Evolutionary conservation across 495 filamentous ascomycete genomes (phyloP).

Genomic region (Lepraria neglecta): DNA sequence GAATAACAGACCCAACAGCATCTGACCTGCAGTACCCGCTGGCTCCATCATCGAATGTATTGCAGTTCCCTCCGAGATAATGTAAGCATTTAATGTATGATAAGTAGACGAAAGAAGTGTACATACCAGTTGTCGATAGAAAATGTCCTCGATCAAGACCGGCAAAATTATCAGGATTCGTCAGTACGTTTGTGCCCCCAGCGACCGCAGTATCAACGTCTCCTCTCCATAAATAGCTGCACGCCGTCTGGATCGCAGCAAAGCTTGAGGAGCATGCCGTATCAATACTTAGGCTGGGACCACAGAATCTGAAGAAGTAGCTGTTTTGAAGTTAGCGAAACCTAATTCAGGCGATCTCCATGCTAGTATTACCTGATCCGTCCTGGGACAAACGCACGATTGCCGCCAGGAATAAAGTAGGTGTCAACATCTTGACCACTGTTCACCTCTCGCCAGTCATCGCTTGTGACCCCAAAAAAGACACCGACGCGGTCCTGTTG

Average conservation of each 20-base stretch:
- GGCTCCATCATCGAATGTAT: conserved; percentile 68
- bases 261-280: conserved; percentile 71
- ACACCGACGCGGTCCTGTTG: conserved; percentile 33
- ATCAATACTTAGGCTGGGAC: conserved; percentile 66
- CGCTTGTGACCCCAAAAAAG: conserved; percentile 34
- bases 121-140: conserved; percentile 54
- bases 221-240: conserved; percentile 65
- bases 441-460: conserved; percentile 26
- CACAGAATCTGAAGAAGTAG: conserved; percentile 48
- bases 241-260: conserved; percentile 63
- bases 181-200: conserved; percentile 73
- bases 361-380: conserved; percentile 14
- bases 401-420: conserved; percentile 31
- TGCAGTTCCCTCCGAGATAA: conserved; percentile 47
- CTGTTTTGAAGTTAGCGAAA: too few species aligned
- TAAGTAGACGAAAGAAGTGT: too few species aligned
- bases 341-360: too few species aligned
- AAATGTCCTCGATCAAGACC: conserved; percentile 80
- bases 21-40: conserved; percentile 77
- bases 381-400: conserved; percentile 28
- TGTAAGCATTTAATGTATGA: too few species aligned
- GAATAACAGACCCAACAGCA: conserved; percentile 60
- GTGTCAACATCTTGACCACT: conserved; percentile 27
- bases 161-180: conserved; percentile 74
- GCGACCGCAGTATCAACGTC: conserved; percentile 79